Base-by-base conservation (phyloP, 2,329 filamentous ascomycete genomes). In the Cephalotrichum gorgonifer region DNA sequence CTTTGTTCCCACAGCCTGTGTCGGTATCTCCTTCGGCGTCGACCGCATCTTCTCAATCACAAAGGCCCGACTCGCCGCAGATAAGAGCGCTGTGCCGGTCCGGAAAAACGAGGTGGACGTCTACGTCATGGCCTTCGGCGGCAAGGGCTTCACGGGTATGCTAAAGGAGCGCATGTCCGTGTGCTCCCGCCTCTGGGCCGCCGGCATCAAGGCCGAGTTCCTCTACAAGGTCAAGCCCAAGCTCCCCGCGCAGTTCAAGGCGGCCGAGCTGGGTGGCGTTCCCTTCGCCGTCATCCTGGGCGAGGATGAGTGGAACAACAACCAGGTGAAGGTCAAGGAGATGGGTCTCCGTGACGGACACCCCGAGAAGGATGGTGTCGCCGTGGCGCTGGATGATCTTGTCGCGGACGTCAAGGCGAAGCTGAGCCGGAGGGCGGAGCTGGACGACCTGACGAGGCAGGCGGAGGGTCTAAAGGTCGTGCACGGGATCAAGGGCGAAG, bases 31-130 rank as follows among this genome's bases (percentile, higher is more conserved):
- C 2, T 96, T 97, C 61, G 91, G 91, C 49, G 88, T 96, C 44
- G 91, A 97, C 66, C 84, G 91, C 57, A 96, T 97, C 60, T 95
- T 95, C 70, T 88, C 86, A 57, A 90, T 96, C 61, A 88, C 85
- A 55, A 90, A 95, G 65, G 83, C 87, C 12, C 76, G 83, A 44
- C 75, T 88, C 63, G 80, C 79, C 53, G 78, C 76, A 50, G 78
- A 79, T 51, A 74, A 77, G 58, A 76, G 70, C 49, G 65, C 68
- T 27, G 69, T 53, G 2, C 47, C 51, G 3, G 49, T 81, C 47
- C 73, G 86, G 54, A 74, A 75, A 54, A 88, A 83, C 60, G 86
- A 93, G 57, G 84, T 90, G 3, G 90, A 97, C 61, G 89, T 90
- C 43, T 96, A 82, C 66, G 85, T 97, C 60, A 97, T 97, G 89